phyloP scores from a whole-genome alignment of 768 basidiomycete species.

The Vararia minispora region DNA sequence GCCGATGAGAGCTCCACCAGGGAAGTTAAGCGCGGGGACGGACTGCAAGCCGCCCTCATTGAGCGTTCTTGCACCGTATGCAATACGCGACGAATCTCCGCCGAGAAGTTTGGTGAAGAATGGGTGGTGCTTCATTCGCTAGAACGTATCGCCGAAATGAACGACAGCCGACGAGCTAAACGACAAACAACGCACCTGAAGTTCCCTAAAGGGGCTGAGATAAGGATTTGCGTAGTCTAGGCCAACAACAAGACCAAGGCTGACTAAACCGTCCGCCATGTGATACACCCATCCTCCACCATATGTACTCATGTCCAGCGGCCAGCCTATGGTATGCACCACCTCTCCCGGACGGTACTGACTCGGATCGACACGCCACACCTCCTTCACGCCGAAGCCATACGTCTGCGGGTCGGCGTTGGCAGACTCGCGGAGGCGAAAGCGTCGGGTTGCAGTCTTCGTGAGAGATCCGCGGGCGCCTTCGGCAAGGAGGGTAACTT shows the following conservation, averaged over 20 bases:
- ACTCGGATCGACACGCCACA: slow-evolving; percentile 75
- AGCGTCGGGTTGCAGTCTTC: slow-evolving; percentile 66
- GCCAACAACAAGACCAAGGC: slow-evolving; percentile 84
- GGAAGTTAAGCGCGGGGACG: slow-evolving; percentile 77
- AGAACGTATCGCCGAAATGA: slow-evolving; percentile 15
- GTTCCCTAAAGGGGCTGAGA: slow-evolving; percentile 81
- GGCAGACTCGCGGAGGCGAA: slow-evolving; percentile 62
- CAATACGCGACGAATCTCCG: slow-evolving; percentile 61
- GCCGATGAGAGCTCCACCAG: slow-evolving; percentile 89
- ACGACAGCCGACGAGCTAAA: slow-evolving; percentile 1
- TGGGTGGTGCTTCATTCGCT: slow-evolving; percentile 95
- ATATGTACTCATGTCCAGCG: slow-evolving; percentile 68
- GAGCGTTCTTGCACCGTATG: slow-evolving; percentile 82
- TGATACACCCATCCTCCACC: slow-evolving; percentile 96
- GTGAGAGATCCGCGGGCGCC: slow-evolving; percentile 90
- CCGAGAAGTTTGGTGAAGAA: slow-evolving; percentile 76
- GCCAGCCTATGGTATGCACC: slow-evolving; percentile 95
- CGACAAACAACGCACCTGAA: slow-evolving; percentile 51
- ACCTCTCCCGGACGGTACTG: slow-evolving; percentile 67
- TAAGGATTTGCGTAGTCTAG: slow-evolving; percentile 94
- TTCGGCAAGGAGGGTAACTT: slow-evolving; percentile 86
- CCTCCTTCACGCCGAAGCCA: slow-evolving; percentile 92
- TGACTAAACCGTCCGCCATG: slow-evolving; percentile 86
- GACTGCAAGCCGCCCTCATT: slow-evolving; percentile 94
- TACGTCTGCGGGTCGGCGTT: slow-evolving; percentile 83